phyloP scores from a whole-genome alignment of 768 basidiomycete species.

The Omphalotus guepiniiformis region DNA sequence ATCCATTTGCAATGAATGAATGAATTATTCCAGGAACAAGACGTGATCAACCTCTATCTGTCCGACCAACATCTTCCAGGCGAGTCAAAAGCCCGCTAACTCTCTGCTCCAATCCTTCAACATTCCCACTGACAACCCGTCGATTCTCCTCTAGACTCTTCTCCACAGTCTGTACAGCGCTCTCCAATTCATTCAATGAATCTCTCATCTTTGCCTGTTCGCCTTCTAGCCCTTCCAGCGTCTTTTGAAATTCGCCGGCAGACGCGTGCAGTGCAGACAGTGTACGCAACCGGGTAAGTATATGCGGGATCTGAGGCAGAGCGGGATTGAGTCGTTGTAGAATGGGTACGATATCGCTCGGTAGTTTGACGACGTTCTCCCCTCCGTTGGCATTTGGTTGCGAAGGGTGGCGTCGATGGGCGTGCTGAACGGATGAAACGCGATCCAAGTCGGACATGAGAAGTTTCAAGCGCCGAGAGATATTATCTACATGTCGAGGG shows the following conservation, averaged over 20 bases:
- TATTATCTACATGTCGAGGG: constrained; percentile 93
- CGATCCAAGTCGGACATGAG: constrained; percentile 92
- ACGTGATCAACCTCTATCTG: not conserved
- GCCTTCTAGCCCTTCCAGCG: constrained; percentile 62
- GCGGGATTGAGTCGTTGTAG: constrained; percentile 68
- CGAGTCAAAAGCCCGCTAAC: constrained; percentile 37
- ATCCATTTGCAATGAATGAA: not conserved
- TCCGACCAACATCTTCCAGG: constrained; percentile 28
- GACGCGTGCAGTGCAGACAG: constrained; percentile 78
- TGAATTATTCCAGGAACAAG: not conserved
- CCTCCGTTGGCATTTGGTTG: constrained; percentile 21
- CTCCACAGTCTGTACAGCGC: constrained; percentile 70
- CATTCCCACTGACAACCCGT: constrained; percentile 66
- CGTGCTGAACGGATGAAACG: constrained; percentile 49
- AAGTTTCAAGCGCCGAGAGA: constrained; percentile 89
- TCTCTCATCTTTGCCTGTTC: constrained; percentile 65
- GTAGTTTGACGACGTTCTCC: constrained; percentile 27
- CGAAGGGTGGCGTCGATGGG: constrained; percentile 40
- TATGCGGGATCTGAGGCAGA: constrained; percentile 82
- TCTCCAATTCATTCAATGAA: constrained; percentile 60
- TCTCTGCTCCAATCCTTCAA: constrained; percentile 59
- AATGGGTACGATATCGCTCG: constrained; percentile 64
- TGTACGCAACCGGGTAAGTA: constrained; percentile 84
- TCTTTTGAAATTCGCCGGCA: constrained; percentile 71
- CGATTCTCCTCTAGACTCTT: constrained; percentile 73